A percentile compares a stretch with the other conserved stretches of the same genome.
phyloP scores from a whole-genome alignment of 2,329 filamentous ascomycete species.

The Cladorrhinum sp. region DNA sequence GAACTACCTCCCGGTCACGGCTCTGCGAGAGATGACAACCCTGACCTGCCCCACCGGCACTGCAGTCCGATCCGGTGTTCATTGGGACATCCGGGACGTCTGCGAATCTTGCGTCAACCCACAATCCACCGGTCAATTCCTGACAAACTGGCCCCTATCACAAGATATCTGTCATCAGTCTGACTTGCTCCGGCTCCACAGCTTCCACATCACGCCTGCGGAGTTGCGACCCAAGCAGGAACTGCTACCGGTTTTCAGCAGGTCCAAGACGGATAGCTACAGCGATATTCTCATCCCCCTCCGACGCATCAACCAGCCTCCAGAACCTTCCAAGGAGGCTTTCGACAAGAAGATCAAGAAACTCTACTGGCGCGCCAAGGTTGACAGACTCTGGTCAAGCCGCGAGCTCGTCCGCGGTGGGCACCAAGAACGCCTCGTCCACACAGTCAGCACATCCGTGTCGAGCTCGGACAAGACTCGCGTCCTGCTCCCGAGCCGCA shows the following conservation, averaged over 20 bases:
- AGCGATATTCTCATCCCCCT: conserved; percentile 73
- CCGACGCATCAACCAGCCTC: conserved; percentile 41
- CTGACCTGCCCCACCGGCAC: conserved; percentile 60
- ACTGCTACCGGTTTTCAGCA: conserved; percentile 72
- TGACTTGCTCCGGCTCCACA: conserved; percentile 70
- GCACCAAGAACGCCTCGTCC: conserved; percentile 68
- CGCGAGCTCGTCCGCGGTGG: conserved; percentile 60
- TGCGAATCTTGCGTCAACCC: conserved; percentile 61
- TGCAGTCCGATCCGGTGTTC: conserved; percentile 52
- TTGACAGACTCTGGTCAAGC: conserved; percentile 50
- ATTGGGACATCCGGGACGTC: conserved; percentile 62
- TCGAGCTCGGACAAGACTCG: conserved; percentile 45
- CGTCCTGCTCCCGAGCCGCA: conserved; percentile 52
- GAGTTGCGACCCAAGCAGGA: conserved; percentile 59
- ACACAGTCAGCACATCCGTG: conserved; percentile 60
- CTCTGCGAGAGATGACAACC: conserved; percentile 40
- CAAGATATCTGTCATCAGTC: conserved; percentile 73
- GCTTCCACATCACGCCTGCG: conserved; percentile 66
- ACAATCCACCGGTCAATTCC: conserved; percentile 65
- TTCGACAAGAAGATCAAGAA: conserved; percentile 62
- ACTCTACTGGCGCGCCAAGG: conserved; percentile 73
- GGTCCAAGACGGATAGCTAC: conserved; percentile 69
- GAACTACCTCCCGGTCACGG: conserved; percentile 26
- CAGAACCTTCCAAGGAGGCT: conserved; percentile 46
- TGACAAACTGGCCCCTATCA: conserved; percentile 62